Evolutionary conservation across 2,329 filamentous ascomycete species (phyloP).

Genomic region (Nigrograna mackinnonii): DNA sequence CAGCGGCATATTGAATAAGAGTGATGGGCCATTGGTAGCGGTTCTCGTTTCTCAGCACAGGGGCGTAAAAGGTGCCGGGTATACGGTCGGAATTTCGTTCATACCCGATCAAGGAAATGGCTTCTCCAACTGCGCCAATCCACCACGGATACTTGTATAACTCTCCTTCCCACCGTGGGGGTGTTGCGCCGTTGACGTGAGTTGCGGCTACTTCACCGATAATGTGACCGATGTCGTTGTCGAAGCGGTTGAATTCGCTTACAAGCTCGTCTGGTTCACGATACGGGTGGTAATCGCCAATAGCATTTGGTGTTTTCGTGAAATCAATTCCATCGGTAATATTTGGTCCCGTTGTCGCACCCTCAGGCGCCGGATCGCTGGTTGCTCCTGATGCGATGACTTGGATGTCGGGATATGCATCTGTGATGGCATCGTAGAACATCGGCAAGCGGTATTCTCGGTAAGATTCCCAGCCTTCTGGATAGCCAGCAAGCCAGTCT

Average conservation of each 20-base stretch:
- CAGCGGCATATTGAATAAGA: conserved; percentile 45
- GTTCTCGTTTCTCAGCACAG: conserved; percentile 38
- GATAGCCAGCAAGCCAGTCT: conserved; percentile 31
- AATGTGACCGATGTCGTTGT: conserved; percentile 2
- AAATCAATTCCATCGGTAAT: conserved; percentile 24
- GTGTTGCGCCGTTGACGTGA: conserved; percentile 2
- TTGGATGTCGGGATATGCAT: conserved; percentile 37
- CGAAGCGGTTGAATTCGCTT: conserved; percentile 9
- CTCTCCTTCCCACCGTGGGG: conserved; percentile 7
- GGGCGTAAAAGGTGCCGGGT: conserved; percentile 54
- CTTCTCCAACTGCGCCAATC: conserved; percentile 66
- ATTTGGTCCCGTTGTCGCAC: conserved; percentile 9
- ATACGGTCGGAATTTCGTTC: conserved; percentile 67
- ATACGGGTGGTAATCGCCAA: conserved; percentile 43
- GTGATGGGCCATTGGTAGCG: conserved; percentile 41
- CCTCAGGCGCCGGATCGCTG: not conserved
- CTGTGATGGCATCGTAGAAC: conserved; percentile 38
- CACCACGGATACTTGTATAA: conserved; percentile 32
- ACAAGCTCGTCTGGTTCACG: conserved; percentile 31
- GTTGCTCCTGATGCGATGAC: conserved; percentile 21
- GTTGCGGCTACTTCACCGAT: conserved; percentile 7
- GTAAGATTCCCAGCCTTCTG: conserved; percentile 29
- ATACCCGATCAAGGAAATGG: conserved; percentile 66
- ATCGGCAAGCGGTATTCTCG: conserved; percentile 35
- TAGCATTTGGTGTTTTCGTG: conserved; percentile 31